Evolutionary conservation across 192 early-diverging fungal species (phyloP), one percentile per base, ranked within the genome.

Genomic region (Coemansia javaensis): DNA sequence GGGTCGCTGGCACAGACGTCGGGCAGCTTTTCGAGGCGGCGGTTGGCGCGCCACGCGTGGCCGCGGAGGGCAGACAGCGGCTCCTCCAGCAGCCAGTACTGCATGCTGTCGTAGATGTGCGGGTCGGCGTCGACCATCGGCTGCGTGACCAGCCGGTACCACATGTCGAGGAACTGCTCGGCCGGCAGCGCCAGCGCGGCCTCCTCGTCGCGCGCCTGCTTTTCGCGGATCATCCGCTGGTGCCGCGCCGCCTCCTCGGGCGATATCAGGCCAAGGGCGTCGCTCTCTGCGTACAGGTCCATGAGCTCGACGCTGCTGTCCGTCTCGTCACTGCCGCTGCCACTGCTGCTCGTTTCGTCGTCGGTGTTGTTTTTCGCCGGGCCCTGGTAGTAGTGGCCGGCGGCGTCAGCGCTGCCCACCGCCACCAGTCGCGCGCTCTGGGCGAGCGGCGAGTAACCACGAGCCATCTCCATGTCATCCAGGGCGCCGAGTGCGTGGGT

Each of bases 1-100:
- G 45, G 15, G 9, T 18, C 24, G 13, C 15, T 31, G 3, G 48
- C 11, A 17, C 28, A 47, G 4, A 72, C 25, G 15, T 72, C 62
- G 0, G 68, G 68, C 57, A 56, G 56, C 44, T 72, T 72, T n/a
- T 65, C 68, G 9, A 64, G 50, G 31, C 40, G 56, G 15, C 68
- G 48, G 21, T 56, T 60, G 18, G 45, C 44, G 3, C 40, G 46
- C 56, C 62, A 64, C 14, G 38, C 15, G 9, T 31, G 18, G 1
- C 28, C 32, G 22, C 40, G 32, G 14, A 72, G 39, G 24, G 9
- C 20, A 12, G 5, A 16, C 5, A 47, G 25, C 2, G 52, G 30
- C 14, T 47, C 48, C 0, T 55, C 57, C 1, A 60, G 12, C 21
- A 72, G 35, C 68, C 68, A 72, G 12, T 17, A 14, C 5, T 37